A percentile compares a stretch with the other conserved stretches of the same genome.
Evolutionary conservation across 768 basidiomycete species (phyloP).

Genomic region (Cubamyces sp.): DNA sequence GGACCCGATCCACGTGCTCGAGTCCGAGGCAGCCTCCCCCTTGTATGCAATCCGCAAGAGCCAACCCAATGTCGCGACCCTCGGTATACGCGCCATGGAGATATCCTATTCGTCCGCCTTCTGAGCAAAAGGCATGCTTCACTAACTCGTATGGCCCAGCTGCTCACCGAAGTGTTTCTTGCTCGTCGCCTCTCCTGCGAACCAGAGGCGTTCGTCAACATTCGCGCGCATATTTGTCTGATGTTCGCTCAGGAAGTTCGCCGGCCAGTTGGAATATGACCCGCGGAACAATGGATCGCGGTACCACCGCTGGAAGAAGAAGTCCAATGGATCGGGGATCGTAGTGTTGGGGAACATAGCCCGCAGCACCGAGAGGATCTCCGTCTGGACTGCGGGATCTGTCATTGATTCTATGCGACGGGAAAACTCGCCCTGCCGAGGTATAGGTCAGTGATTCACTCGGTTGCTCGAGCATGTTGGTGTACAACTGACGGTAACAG

Average conservation of each 20-base stretch:
- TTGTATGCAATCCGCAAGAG: constrained; percentile 48
- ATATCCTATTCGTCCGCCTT: constrained; percentile 44
- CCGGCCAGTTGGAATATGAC: constrained; percentile 73
- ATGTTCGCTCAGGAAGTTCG: constrained; percentile 57
- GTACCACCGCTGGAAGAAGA: constrained; percentile 61
- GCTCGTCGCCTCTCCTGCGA: constrained; percentile 67
- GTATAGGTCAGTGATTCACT: neutral
- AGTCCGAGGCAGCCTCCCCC: constrained; percentile 32
- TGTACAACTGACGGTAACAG: constrained; percentile 43
- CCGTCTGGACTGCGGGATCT: constrained; percentile 48
- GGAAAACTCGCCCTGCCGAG: constrained; percentile 59
- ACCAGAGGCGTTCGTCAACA: constrained; percentile 55
- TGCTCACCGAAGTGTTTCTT: constrained; percentile 59
- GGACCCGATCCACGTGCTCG: constrained; percentile 34
- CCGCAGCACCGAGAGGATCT: constrained; percentile 60
- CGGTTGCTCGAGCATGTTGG: neutral
- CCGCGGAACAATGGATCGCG: constrained; percentile 56
- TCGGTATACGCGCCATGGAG: constrained; percentile 64
- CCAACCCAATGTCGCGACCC: constrained; percentile 46
- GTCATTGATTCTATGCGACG: constrained; percentile 59
- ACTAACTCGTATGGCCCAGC: neutral
- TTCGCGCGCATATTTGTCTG: constrained; percentile 59
- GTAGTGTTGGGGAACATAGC: constrained; percentile 59
- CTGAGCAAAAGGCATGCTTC: neutral
- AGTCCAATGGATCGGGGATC: constrained; percentile 59